These are phyloP conservation scores for Orbilia oligospora DNA, from an alignment of 2,329 filamentous ascomycete genomes.

Conservation along the genomic window DNA sequence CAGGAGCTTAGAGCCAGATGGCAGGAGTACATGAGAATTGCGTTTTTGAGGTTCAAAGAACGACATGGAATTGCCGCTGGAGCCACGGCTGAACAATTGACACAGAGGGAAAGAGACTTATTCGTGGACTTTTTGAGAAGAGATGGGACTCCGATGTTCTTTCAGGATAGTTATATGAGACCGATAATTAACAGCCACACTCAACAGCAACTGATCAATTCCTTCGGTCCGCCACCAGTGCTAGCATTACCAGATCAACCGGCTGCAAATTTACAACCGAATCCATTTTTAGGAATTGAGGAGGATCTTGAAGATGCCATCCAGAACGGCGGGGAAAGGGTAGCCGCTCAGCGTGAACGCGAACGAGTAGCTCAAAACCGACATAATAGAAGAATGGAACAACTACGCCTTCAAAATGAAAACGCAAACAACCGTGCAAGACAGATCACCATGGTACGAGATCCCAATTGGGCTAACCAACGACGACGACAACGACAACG, in stretches of 20 bases:
- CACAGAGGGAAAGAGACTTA: not conserved
- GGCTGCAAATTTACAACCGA: not conserved
- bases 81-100: not conserved
- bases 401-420: not conserved
- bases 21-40: not conserved
- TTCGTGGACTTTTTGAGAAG: slow-evolving; percentile 12
- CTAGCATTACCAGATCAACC: not conserved
- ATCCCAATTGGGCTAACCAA: no score
- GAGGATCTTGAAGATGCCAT: not conserved
- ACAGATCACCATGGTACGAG: not conserved
- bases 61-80: not conserved
- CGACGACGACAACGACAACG: no score
- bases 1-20: not conserved
- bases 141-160: slow-evolving; percentile 8
- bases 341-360: not conserved
- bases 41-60: slow-evolving; percentile 16
- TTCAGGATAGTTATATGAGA: slow-evolving; percentile 8
- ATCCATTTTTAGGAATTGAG: not conserved
- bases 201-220: not conserved
- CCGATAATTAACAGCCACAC: not conserved
- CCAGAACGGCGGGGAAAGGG: not conserved
- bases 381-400: not conserved
- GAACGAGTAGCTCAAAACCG: not conserved
- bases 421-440: not conserved
- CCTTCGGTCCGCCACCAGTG: not conserved